Evolutionary conservation across 2,329 filamentous ascomycete genomes (phyloP).

Genomic region (Arthrinium phaeospermum): DNA sequence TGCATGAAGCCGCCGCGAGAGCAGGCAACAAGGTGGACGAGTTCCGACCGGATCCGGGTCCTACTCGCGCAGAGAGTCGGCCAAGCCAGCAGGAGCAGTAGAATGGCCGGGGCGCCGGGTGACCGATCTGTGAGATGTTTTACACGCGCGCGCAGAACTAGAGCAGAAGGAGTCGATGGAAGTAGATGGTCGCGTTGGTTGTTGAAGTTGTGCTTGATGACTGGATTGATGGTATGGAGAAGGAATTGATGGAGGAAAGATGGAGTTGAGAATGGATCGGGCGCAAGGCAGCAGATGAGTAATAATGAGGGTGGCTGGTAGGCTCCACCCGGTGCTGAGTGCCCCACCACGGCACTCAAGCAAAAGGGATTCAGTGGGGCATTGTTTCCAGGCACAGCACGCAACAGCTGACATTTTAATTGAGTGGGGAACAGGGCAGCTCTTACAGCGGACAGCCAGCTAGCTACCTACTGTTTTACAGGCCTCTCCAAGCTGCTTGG

Average conservation of each 20-base stretch:
- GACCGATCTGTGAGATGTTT: background rate
- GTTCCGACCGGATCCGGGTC: slow-evolving; percentile 19
- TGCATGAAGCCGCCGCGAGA: background rate
- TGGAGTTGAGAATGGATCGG: background rate
- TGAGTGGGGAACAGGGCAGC: too few species aligned
- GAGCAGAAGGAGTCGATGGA: background rate
- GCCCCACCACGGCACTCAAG: too few species aligned
- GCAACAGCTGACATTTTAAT: too few species aligned
- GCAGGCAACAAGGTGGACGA: slow-evolving; percentile 6
- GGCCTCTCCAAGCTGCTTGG: too few species aligned
- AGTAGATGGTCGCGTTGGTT: background rate
- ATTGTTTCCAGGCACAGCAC: too few species aligned
- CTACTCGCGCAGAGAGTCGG: slow-evolving; percentile 19
- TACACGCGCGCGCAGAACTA: background rate
- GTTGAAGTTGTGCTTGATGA: background rate
- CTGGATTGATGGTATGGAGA: background rate
- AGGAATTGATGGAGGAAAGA: background rate
- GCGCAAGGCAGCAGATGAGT: background rate
- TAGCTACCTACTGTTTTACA: too few species aligned
- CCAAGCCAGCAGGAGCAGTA: slow-evolving; percentile 16
- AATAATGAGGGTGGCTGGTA: background rate
- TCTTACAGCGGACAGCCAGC: too few species aligned
- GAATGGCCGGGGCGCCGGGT: slow-evolving; percentile 17
- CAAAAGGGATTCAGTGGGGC: too few species aligned
- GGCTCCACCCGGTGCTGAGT: too few species aligned